phyloP scores from a whole-genome alignment of 1,284 basidiomycete species.

The Melampsora medusae region DNA sequence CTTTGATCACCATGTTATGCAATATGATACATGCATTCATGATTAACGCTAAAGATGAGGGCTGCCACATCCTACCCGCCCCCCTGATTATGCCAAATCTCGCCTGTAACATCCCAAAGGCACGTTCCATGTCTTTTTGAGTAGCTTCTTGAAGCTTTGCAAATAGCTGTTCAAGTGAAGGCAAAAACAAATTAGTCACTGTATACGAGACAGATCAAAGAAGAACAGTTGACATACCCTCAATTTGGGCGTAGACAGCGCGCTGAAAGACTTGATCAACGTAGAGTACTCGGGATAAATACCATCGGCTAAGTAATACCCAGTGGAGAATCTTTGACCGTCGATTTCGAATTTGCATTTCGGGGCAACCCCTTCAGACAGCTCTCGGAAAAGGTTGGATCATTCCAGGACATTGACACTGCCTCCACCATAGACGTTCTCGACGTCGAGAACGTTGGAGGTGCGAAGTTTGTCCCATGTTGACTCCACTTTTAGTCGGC shows the following conservation, averaged over 20 bases:
- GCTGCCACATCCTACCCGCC: conserved; percentile 1
- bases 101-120: conserved; percentile 12
- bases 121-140: not conserved
- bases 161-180: not conserved
- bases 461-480: too few relatives aligned
- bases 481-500: too few relatives aligned
- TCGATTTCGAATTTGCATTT: not conserved
- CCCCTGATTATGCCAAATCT: not conserved
- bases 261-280: conserved; percentile 1
- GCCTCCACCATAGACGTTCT: too few relatives aligned
- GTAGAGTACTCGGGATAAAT: conserved; percentile 5
- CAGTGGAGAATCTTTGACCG: not conserved
- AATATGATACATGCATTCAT: not conserved
- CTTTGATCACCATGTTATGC: conserved; percentile 22
- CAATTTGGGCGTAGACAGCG: not conserved
- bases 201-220: too few relatives aligned
- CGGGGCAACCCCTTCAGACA: not conserved
- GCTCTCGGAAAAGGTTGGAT: not conserved
- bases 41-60: not conserved
- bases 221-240: too few relatives aligned
- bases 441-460: too few relatives aligned
- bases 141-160: not conserved
- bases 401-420: not conserved
- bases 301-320: not conserved
- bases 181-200: too few relatives aligned